phyloP scores from a whole-genome alignment of 176 grass and related monocot genomes.

The Phyllostachys edulis region DNA sequence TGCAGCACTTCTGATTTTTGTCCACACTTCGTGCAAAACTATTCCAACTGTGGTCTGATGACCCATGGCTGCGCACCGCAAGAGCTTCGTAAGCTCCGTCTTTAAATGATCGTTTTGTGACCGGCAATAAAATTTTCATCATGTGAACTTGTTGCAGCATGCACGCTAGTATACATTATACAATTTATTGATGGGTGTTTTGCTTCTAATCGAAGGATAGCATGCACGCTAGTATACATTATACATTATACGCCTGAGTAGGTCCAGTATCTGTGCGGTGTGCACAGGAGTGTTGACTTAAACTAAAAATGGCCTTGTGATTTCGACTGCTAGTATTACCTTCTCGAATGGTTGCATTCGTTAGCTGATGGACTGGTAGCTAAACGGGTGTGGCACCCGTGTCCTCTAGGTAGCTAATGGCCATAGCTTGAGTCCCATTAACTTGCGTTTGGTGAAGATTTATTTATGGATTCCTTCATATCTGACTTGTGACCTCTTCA shows the following conservation, averaged over 20 bases:
- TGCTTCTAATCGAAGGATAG: too few relatives aligned
- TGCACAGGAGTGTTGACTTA: background rate
- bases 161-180: background rate
- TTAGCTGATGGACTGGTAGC: too few relatives aligned
- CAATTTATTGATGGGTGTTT: background rate
- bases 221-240: background rate
- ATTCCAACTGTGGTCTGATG: slow-evolving; percentile 32
- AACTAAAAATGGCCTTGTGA: too few relatives aligned
- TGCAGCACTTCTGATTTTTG: slow-evolving; percentile 31
- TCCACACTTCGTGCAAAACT: slow-evolving; percentile 34
- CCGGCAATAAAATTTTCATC: slow-evolving; percentile 39
- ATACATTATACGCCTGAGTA: background rate
- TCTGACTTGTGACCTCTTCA: too few relatives aligned
- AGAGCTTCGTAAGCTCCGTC: slow-evolving; percentile 3
- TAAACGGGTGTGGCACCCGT: too few relatives aligned
- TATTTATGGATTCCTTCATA: too few relatives aligned
- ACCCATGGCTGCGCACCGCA: slow-evolving; percentile 5
- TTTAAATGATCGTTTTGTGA: slow-evolving; percentile 21
- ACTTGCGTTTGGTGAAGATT: too few relatives aligned
- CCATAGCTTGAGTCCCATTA: too few relatives aligned
- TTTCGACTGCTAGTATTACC: too few relatives aligned
- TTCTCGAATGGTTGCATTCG: too few relatives aligned
- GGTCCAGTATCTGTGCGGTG: too few relatives aligned
- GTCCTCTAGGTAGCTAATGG: too few relatives aligned
- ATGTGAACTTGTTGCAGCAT: slow-evolving; percentile 27